Percentiles rank a stretch among this genome's conserved stretches.
Conservation (phyloP, 495 filamentous ascomycete species). For the Astrocystis sublimbata region DNA sequence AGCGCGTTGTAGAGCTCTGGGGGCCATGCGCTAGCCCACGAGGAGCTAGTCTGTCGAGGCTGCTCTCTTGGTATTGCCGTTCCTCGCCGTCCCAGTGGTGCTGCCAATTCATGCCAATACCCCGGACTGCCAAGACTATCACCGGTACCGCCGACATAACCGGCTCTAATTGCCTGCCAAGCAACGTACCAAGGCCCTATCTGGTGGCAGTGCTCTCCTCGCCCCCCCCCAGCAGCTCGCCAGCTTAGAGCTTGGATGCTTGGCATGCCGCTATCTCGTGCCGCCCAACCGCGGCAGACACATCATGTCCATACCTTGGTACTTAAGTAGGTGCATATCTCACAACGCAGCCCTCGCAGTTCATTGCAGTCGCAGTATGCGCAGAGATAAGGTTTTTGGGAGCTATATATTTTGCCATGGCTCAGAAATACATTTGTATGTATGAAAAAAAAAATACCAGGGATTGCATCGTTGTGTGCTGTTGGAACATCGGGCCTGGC, state of each 20-base stretch:
- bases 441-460: no score
- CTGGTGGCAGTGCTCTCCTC: not conserved
- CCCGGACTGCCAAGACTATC: not conserved
- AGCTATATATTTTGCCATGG: no score
- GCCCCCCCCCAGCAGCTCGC: no score
- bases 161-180: not conserved
- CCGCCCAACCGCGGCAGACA: slow-evolving; percentile 3
- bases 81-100: not conserved
- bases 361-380: no score
- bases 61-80: not conserved
- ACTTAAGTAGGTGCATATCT: not conserved
- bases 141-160: not conserved
- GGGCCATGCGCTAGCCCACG: not conserved
- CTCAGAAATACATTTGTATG: no score
- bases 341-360: no score
- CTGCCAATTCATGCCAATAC: not conserved
- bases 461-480: no score
- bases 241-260: no score
- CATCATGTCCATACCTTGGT: no score
- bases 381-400: no score
- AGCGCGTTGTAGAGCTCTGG: not conserved
- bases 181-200: not conserved
- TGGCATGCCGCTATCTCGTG: not conserved
- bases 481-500: no score
- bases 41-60: not conserved